A percentile compares a stretch with the other conserved stretches of the same genome.
phyloP scores from a whole-genome alignment of 345 rosid genomes.

The Orychophragmus violaceus region DNA sequence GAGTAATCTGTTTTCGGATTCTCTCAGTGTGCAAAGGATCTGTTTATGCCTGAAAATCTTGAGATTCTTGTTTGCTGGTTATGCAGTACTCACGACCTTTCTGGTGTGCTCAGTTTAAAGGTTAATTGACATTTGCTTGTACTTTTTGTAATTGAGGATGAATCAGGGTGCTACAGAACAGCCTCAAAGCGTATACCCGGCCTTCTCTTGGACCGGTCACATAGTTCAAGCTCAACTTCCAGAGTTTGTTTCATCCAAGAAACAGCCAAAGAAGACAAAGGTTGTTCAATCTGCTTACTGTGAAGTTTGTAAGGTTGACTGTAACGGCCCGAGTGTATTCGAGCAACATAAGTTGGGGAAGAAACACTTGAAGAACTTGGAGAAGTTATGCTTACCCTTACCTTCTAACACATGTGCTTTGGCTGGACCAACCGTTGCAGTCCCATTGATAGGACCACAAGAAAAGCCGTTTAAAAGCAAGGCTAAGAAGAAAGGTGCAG shows the following conservation, averaged over 20 bases:
- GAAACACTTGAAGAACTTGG: conserved; percentile 34
- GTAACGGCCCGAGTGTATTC: conserved; percentile 26
- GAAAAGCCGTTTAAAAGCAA: conserved; percentile 23
- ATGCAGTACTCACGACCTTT: too few relatives aligned
- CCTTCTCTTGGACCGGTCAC: conserved; percentile 15
- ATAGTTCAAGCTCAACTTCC: conserved; percentile 18
- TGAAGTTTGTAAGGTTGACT: conserved; percentile 27
- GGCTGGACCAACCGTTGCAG: conserved; percentile 2
- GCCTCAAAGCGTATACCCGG: conserved; percentile 11
- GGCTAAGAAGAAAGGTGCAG: conserved; percentile 27
- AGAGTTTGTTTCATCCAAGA: neutral
- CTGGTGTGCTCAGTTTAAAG: too few relatives aligned
- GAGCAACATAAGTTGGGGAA: conserved; percentile 35
- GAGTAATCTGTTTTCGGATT: neutral
- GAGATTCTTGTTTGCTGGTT: too few relatives aligned
- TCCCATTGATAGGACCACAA: conserved; percentile 29
- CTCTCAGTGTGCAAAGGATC: neutral
- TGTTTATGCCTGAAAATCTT: neutral
- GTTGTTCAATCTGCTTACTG: conserved; percentile 22
- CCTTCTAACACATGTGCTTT: neutral
- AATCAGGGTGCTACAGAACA: conserved; percentile 4
- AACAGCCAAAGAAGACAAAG: conserved; percentile 22
- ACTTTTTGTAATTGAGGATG: neutral
- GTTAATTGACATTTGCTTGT: neutral
- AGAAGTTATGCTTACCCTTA: neutral